Evolutionary conservation across 345 rosid species (phyloP).

Genomic region (Camelina neglecta): DNA sequence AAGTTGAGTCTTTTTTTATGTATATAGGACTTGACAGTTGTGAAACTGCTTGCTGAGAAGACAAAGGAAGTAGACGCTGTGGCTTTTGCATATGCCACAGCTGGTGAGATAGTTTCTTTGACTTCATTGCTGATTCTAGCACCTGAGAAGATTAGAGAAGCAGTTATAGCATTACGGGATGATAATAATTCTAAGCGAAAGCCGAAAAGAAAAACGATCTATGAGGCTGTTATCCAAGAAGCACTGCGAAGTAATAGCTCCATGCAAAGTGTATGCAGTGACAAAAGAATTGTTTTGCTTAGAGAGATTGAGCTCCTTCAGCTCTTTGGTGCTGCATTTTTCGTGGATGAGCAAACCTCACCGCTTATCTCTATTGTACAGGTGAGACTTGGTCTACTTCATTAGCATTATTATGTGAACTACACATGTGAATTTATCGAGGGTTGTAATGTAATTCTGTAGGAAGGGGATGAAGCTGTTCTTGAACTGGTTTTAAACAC

Average conservation of each 20-base stretch:
- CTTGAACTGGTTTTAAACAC: slow-evolving; percentile 69
- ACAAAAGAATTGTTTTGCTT: slow-evolving; percentile 65
- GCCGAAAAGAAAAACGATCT: slow-evolving; percentile 58
- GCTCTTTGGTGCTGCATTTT: slow-evolving; percentile 61
- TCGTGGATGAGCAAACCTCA: slow-evolving; percentile 53
- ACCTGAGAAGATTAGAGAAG: slow-evolving; percentile 55
- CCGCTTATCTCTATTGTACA: slow-evolving; percentile 61
- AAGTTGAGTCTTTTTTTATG: neutral
- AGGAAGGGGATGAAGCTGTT: slow-evolving; percentile 83
- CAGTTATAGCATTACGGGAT: slow-evolving; percentile 46
- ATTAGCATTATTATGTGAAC: slow-evolving; percentile 1
- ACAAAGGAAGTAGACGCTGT: slow-evolving; percentile 59
- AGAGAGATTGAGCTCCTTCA: slow-evolving; percentile 74
- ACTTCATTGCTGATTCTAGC: slow-evolving; percentile 65
- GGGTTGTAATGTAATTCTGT: slow-evolving; percentile 22
- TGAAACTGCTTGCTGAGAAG: slow-evolving; percentile 63
- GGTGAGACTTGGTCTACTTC: slow-evolving; percentile 44
- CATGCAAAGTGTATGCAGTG: slow-evolving; percentile 37
- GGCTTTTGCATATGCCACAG: slow-evolving; percentile 57
- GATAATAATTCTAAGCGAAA: slow-evolving; percentile 47
- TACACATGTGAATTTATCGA: neutral
- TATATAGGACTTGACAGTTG: neutral
- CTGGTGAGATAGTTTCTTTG: slow-evolving; percentile 58
- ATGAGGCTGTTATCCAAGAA: slow-evolving; percentile 62
- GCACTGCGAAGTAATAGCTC: slow-evolving; percentile 51